These are phyloP conservation scores for Blyttiomyces sp. DNA, from an alignment of 371 early-diverging fungal genomes.

Conservation along the genomic window DNA sequence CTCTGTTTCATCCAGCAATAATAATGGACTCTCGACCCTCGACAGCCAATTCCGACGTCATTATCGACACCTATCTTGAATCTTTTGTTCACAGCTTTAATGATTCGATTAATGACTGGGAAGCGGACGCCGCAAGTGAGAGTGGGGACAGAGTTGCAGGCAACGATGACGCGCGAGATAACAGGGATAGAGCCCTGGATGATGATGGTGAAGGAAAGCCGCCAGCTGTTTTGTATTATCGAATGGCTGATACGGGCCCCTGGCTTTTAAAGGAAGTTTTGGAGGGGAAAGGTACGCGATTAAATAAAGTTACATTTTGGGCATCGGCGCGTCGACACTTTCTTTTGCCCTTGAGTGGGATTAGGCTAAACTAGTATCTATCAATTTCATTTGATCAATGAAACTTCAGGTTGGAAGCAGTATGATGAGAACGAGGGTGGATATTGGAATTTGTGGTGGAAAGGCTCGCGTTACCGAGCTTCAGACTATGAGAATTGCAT, in stretches of 20 bases:
- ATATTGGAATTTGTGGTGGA: conserved; percentile 50
- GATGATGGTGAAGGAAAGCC: no score
- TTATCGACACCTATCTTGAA: background rate
- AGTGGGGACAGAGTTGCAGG: background rate
- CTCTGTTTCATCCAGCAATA: no score
- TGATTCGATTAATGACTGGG: background rate
- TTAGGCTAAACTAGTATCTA: no score
- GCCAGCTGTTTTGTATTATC: conserved; percentile 11
- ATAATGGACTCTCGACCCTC: no score
- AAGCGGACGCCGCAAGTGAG: background rate
- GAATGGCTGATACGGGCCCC: conserved; percentile 31
- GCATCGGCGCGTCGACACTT: no score
- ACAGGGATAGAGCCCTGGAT: no score
- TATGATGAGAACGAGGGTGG: conserved; percentile 28
- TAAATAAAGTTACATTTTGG: no score
- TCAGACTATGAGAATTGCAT: conserved; percentile 34
- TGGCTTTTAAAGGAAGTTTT: conserved; percentile 22
- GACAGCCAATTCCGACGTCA: no score
- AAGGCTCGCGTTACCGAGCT: conserved; percentile 30
- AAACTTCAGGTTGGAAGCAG: conserved; percentile 33
- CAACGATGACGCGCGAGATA: no score
- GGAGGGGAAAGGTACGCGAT: conserved; percentile 20
- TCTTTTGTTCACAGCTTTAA: background rate
- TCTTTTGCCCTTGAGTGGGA: no score
- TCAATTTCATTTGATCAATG: no score